A percentile compares a stretch with the other conserved stretches of the same genome.
Conservation (phyloP, 202 grass and related monocot genomes). For the Panicum hallii region DNA sequence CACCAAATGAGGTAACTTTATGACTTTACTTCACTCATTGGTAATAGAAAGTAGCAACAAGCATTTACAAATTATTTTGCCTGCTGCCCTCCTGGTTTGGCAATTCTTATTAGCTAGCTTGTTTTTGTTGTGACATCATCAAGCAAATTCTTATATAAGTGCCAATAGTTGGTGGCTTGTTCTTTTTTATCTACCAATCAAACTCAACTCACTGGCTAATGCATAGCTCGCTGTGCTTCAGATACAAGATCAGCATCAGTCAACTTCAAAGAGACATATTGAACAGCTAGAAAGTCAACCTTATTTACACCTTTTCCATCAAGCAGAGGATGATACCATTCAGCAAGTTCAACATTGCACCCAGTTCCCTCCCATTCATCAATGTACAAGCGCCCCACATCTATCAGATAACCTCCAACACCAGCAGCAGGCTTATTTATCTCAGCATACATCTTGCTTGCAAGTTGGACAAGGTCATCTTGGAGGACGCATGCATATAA, state of each 20-base stretch:
- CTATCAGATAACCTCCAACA: slow-evolving; percentile 67
- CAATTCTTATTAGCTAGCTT: slow-evolving; percentile 14
- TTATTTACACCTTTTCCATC: slow-evolving; percentile 67
- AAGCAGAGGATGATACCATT: slow-evolving; percentile 62
- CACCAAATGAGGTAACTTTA: slow-evolving; percentile 65
- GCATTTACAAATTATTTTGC: slow-evolving; percentile 28
- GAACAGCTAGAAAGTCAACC: slow-evolving; percentile 61
- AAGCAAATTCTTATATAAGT: neutral
- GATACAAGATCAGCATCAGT: slow-evolving; percentile 68
- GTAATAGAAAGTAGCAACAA: slow-evolving; percentile 24
- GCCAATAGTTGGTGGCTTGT: neutral
- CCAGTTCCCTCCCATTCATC: slow-evolving; percentile 65
- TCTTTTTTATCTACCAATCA: slow-evolving; percentile 6
- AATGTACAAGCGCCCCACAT: slow-evolving; percentile 55
- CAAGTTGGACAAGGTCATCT: slow-evolving; percentile 64
- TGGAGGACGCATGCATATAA: slow-evolving; percentile 67
- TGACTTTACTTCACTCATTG: slow-evolving; percentile 32
- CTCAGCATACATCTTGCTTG: slow-evolving; percentile 70
- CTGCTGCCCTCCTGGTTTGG: neutral
- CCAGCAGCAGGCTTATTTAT: slow-evolving; percentile 65
- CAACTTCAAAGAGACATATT: slow-evolving; percentile 55
- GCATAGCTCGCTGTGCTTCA: slow-evolving; percentile 38
- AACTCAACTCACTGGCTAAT: slow-evolving; percentile 11
- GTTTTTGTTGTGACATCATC: neutral
- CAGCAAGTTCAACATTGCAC: slow-evolving; percentile 68